A percentile compares a stretch with the other conserved stretches of the same genome.
phyloP scores from a whole-genome alignment of 225 moss, liverwort and hornwort species.

The Anthoceros angustus region DNA sequence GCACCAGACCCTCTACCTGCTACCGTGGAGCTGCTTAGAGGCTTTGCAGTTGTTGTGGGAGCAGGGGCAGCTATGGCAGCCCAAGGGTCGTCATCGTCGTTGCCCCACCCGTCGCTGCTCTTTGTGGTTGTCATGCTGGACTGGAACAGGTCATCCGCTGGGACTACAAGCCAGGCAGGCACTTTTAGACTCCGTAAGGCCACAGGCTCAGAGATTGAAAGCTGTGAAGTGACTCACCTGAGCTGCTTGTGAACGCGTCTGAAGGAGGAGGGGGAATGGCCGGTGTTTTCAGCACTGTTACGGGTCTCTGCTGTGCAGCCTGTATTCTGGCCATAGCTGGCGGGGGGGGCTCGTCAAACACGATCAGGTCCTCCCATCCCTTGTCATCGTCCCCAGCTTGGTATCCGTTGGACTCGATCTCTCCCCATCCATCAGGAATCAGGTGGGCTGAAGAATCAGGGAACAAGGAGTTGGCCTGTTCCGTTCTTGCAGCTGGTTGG shows the following conservation, averaged over 20 bases:
- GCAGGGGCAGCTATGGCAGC: constrained; percentile 89
- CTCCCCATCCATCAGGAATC: constrained; percentile 66
- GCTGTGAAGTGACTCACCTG: background rate
- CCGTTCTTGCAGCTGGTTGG: constrained; percentile 32
- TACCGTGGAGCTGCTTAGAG: constrained; percentile 35
- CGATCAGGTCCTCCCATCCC: constrained; percentile 78
- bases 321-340: constrained; percentile 58
- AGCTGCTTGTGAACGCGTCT: constrained; percentile 28
- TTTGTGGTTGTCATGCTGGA: constrained; percentile 22
- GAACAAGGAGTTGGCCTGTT: constrained; percentile 50
- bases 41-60: constrained; percentile 53
- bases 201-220: background rate
- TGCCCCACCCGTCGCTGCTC: constrained; percentile 28
- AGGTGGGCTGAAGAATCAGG: background rate
- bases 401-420: constrained; percentile 39
- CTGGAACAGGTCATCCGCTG: constrained; percentile 45
- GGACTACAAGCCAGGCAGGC: background rate
- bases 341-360: constrained; percentile 41
- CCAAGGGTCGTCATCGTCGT: constrained; percentile 82
- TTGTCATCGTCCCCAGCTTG: constrained; percentile 30
- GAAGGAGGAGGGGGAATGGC: constrained; percentile 17
- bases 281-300: constrained; percentile 27
- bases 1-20: constrained; percentile 21
- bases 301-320: constrained; percentile 77
- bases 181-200: background rate